phyloP scores from a whole-genome alignment of 176 grass and related monocot genomes.

The Bothriochloa decipiens region DNA sequence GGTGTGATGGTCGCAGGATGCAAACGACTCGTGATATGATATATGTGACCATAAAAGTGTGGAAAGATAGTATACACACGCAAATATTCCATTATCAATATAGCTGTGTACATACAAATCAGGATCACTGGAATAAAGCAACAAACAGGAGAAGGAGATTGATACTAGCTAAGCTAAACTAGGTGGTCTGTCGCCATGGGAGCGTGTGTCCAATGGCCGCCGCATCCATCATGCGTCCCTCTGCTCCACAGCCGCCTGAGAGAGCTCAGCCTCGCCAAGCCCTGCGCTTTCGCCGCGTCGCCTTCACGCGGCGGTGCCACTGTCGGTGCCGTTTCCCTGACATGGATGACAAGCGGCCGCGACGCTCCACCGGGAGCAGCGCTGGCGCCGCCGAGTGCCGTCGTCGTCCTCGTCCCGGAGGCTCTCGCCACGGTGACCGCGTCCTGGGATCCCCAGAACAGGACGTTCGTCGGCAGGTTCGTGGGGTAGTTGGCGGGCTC shows the following conservation, averaged over 20 bases:
- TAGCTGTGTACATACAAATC: too few species aligned
- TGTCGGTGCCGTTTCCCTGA: constrained; percentile 45
- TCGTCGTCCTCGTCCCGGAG: not conserved
- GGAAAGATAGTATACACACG: too few species aligned
- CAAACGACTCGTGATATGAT: too few species aligned
- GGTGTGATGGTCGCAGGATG: too few species aligned
- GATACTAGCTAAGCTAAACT: not conserved
- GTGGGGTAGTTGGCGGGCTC: constrained; percentile 56
- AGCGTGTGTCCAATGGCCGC: not conserved
- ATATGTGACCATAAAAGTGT: too few species aligned
- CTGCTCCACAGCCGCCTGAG: constrained; percentile 41
- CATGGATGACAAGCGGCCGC: constrained; percentile 49
- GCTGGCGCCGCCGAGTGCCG: not conserved
- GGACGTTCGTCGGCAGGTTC: constrained; percentile 66
- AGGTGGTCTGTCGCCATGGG: not conserved
- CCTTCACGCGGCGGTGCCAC: constrained; percentile 21
- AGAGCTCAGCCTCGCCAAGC: constrained; percentile 37
- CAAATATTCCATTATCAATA: too few species aligned
- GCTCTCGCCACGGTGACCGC: constrained; percentile 3
- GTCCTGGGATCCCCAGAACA: constrained; percentile 53
- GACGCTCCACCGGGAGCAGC: constrained; percentile 27
- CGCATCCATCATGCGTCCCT: constrained; percentile 44
- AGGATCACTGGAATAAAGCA: too few species aligned
- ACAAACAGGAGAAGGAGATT: too few species aligned
- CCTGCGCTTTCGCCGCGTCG: not conserved